These are phyloP conservation scores for Delonix regia DNA, from an alignment of 306 rosid species.

Conservation along the genomic window DNA sequence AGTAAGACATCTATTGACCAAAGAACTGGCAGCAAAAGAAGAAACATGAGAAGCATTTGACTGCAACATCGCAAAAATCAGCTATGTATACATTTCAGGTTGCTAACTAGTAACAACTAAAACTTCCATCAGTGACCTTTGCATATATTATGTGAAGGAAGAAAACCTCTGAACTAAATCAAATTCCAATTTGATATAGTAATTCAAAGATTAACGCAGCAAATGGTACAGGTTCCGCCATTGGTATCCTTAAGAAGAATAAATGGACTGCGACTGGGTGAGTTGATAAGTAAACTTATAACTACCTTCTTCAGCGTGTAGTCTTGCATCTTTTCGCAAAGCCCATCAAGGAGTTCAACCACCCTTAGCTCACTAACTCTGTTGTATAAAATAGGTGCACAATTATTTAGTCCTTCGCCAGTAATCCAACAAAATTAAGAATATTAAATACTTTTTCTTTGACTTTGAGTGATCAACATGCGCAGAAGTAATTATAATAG, in stretches of 20 bases:
- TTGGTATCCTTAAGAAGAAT: constrained; percentile 7
- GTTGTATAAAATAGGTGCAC: constrained; percentile 34
- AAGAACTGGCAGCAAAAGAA: constrained; percentile 14
- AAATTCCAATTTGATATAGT: not conserved
- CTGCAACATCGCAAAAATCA: not conserved
- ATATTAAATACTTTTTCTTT: constrained; percentile 21
- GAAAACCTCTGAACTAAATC: not conserved
- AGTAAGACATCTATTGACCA: not conserved
- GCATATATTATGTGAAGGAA: not conserved
- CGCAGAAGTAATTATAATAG: constrained; percentile 35
- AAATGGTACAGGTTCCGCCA: constrained; percentile 1
- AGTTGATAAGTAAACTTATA: constrained; percentile 14
- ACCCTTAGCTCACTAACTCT: constrained; percentile 89
- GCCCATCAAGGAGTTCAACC: constrained; percentile 93
- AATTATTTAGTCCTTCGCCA: constrained; percentile 28
- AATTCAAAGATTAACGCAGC: not conserved
- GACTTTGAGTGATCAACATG: constrained; percentile 42
- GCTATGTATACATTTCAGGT: not conserved
- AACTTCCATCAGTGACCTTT: not conserved
- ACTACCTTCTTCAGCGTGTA: constrained; percentile 74
- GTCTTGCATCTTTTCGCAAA: constrained; percentile 95
- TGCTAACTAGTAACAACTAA: not conserved
- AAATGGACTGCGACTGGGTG: not conserved
- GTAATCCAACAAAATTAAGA: constrained; percentile 11
- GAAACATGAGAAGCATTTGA: constrained; percentile 1